These are phyloP conservation scores for Coniochaeta prunicola DNA, from an alignment of 2,329 filamentous ascomycete genomes.

Conservation along the genomic window DNA sequence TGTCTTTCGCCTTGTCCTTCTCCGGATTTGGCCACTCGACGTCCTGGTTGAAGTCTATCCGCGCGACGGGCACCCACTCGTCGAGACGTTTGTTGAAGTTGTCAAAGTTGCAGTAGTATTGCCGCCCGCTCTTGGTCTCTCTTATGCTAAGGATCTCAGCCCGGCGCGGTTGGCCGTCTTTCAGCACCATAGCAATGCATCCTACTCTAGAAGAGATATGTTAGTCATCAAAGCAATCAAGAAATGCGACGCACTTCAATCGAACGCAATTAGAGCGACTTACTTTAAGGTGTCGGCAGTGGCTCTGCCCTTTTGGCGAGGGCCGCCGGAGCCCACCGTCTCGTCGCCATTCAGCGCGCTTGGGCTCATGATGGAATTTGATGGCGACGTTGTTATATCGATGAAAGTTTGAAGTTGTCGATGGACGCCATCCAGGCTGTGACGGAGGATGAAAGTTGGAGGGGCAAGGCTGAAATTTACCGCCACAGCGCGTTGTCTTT, in stretches of 20 bases:
- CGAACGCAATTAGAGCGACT: constrained; percentile 20
- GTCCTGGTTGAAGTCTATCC: constrained; percentile 81
- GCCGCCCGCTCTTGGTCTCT: constrained; percentile 78
- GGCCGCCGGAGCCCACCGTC: constrained; percentile 48
- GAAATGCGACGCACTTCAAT: neutral
- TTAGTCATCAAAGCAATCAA: neutral
- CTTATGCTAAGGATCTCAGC: constrained; percentile 95
- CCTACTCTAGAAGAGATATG: constrained; percentile 31
- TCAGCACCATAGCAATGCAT: constrained; percentile 54
- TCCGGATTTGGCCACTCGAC: constrained; percentile 96
- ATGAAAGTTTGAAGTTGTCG: constrained; percentile 8
- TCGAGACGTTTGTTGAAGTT: constrained; percentile 85
- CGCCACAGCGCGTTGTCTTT: neutral
- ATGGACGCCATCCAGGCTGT: constrained; percentile 1
- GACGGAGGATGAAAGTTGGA: neutral
- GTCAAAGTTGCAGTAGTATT: constrained; percentile 95
- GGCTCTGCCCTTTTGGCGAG: constrained; percentile 68
- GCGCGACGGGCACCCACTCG: constrained; percentile 80
- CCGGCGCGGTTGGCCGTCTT: constrained; percentile 78
- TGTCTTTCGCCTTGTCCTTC: constrained; percentile 74
- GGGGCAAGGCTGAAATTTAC: constrained; percentile 1
- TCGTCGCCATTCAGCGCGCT: constrained; percentile 42
- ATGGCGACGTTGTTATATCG: constrained; percentile 8
- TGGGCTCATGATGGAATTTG: constrained; percentile 44
- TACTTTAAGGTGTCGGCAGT: constrained; percentile 78